Conservation (phyloP, 257 asterid genomes). For the Perilla frutescens region DNA sequence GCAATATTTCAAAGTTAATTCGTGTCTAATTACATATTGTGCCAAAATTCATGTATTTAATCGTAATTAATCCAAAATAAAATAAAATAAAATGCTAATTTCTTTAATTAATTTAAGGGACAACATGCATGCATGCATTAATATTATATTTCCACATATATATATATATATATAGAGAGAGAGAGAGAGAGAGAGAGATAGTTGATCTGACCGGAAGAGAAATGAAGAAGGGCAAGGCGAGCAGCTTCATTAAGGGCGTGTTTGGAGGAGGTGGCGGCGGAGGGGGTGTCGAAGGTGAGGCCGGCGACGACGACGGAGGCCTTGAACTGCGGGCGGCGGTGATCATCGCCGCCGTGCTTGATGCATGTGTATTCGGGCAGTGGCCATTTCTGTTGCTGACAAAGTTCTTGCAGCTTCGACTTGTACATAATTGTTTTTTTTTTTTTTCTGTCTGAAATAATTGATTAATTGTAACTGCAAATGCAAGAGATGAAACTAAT, state of each 20-base stretch:
- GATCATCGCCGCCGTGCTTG: conserved; percentile 45
- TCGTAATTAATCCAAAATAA: too few relatives aligned
- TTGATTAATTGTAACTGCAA: not conserved
- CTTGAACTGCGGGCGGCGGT: conserved; percentile 50
- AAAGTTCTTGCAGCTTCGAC: conserved; percentile 55
- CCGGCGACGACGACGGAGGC: conserved; percentile 56
- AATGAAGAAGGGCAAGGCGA: conserved; percentile 50
- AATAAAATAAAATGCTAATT: too few relatives aligned
- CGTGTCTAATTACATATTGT: too few relatives aligned
- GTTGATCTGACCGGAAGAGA: conserved; percentile 41
- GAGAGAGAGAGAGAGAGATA: too few relatives aligned
- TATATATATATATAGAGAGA: too few relatives aligned
- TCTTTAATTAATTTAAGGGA: too few relatives aligned
- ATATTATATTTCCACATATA: too few relatives aligned
- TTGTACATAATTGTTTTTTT: conserved; percentile 43
- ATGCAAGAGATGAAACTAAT: not conserved
- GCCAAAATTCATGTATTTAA: too few relatives aligned
- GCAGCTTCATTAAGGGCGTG: conserved; percentile 59
- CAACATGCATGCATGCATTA: too few relatives aligned
- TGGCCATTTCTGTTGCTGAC: conserved; percentile 50
- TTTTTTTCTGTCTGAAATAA: not conserved
- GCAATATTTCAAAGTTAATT: too few relatives aligned
- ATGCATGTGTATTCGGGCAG: conserved; percentile 48
- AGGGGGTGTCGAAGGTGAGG: conserved; percentile 41
- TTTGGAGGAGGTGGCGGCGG: conserved; percentile 47